Conservation (phyloP, 164 flowering plant genomes). For the Vitis amurensis region DNA sequence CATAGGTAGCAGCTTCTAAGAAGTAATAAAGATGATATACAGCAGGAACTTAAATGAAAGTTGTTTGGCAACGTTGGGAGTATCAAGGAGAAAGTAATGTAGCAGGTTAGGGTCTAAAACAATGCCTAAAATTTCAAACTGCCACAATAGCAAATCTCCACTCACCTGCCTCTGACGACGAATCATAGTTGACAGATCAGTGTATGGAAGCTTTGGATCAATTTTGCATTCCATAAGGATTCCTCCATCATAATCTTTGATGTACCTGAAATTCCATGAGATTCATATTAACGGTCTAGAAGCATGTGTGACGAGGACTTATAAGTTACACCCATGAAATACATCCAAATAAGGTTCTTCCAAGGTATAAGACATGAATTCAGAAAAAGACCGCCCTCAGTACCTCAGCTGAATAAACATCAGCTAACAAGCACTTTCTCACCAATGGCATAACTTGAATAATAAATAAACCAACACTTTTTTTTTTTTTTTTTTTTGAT, state of each 20-base stretch:
- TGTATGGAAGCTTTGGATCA: conserved; percentile 96
- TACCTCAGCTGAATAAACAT: no score
- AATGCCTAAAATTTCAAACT: neutral
- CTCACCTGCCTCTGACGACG: conserved; percentile 85
- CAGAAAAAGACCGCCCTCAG: no score
- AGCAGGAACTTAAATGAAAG: neutral
- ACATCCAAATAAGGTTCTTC: no score
- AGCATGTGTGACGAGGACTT: neutral
- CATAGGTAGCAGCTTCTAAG: neutral
- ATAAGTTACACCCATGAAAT: neutral
- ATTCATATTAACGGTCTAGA: conserved; percentile 3
- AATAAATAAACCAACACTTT: no score
- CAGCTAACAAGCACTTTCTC: no score
- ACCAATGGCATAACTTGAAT: no score
- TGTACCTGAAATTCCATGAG: conserved; percentile 53
- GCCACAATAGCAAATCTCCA: neutral
- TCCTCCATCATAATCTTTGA: conserved; percentile 98
- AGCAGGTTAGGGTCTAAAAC: no score
- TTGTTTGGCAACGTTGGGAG: neutral
- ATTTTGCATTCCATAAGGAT: conserved; percentile 97
- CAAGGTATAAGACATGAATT: no score
- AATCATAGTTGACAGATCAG: conserved; percentile 91
- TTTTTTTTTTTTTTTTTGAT: neutral
- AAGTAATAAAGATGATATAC: neutral
- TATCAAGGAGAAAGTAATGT: neutral